Base-by-base conservation (phyloP, 306 rosid species). In the Oxytropis ochrocephala region DNA sequence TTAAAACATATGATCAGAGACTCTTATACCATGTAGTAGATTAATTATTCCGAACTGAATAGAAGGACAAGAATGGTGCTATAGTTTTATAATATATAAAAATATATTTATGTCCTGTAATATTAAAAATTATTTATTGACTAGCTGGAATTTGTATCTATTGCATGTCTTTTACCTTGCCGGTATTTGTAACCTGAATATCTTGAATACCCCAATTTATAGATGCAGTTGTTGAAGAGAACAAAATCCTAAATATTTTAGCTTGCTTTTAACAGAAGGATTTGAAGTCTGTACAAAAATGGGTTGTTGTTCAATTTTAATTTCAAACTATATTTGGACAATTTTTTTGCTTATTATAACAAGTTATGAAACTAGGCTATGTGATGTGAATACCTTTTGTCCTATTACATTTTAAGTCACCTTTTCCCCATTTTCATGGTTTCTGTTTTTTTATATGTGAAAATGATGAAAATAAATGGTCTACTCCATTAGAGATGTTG, bases 131-230 rank as follows among this genome's bases (percentile, higher is more conserved):
- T 6, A 33, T 48, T 51, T 49, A 0, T 33, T 50, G 7, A 67
- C 36, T 17, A 17, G 72, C 48, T 49, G 48, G 72, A 33, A 67
- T 41, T 7, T 11, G 60, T 50, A 50, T 35, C 60, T 42, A 29
- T 44, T 64, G 13, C 49, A 49, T 50, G 72, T 67, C 36, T 50
- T 49, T 49, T 67, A 17, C 60, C 48, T 18, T 35, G 72, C 50
- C 72, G 21, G 38, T 67, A 32, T 14, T 54, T 46, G 21, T 35
- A 32, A 49, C 35, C 14, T 49, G 59, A 35, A 44, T 46, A 64
- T 64, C 43, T 44, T 64, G 39, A 46, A 27, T 13, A 44, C 6
- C 49, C 33, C 17, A 17, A 39, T 11, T 61, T 19, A 18, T 38
- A 11, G 53, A 19, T 61, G 51, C 11, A 57, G 12, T 39, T 38